Evolutionary conservation across 2,329 filamentous ascomycete genomes (phyloP), one percentile per base, ranked within the genome.

Genomic region (Microdochium trichocladiopsis): DNA sequence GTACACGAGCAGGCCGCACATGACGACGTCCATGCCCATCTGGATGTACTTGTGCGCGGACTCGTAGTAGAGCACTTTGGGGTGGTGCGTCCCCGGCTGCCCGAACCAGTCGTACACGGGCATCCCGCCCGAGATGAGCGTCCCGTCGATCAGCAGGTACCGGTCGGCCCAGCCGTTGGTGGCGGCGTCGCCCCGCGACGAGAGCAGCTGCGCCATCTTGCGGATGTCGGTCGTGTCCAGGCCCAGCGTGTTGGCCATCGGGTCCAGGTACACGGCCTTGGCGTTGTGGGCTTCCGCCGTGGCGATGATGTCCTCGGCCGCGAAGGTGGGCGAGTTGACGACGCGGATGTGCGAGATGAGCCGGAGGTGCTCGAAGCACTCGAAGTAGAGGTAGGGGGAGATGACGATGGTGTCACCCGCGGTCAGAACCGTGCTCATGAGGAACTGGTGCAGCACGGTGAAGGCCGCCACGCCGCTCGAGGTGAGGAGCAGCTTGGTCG

Each of bases 31-130:
- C 50, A 51, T 23, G 5, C 50, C 37, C 18, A 51, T 16, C 24
- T 51, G 50, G 50, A 43, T 21, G 23, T 51, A 51, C 50, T 51
- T 51, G 50, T 41, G 36, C 2, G 50, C 50, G 24, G 31, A 43
- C 25, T 51, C 50, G 24, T 47, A 25, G 37, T 51, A 51, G 8
- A 51, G 24, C 4, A 47, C 10, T 23, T 23, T 47, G 4, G 50
- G 50, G 5, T 22, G 18, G 6, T 37, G 9, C 28, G 28, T 31
- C 28, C 14, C 8, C 8, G 28, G 28, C 28, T 14, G 8, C 28
- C 8, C 28, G 24, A 43, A 23, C 50, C 50, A 51, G 16, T 51
- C 50, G 23, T 43, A 51, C 6, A 51, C 18, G 2, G 36, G 33
- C 50, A 51, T 43, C 3, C 14, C 50, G 9, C 50, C 50, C 12